These are phyloP conservation scores for Leishmania tarentolae DNA, from an alignment of 208 protist genomes.

Conservation along the genomic window DNA sequence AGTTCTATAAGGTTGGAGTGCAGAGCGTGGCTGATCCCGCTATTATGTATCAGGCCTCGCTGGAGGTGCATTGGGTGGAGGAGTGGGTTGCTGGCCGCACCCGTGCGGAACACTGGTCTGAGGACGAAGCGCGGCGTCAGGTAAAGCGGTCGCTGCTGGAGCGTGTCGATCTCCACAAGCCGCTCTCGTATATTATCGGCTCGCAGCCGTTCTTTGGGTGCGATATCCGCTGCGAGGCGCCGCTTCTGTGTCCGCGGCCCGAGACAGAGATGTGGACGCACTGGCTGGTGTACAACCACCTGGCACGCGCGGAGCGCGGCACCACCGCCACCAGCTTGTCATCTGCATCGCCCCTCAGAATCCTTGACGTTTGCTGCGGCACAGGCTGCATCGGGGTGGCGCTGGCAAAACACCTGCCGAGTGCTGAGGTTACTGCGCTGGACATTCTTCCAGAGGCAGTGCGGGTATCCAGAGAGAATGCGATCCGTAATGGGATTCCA, in stretches of 20 bases:
- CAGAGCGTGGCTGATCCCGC: conserved; percentile 39
- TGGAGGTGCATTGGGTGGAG: conserved; percentile 82
- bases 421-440: conserved; percentile 53
- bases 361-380: conserved; percentile 89
- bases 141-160: conserved; percentile 78
- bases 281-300: conserved; percentile 64
- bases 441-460: conserved; percentile 73
- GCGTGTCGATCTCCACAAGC: conserved; percentile 81
- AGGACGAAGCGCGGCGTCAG: conserved; percentile 39
- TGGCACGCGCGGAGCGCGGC: conserved; percentile 21
- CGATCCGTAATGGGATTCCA: conserved; percentile 57
- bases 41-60: conserved; percentile 68
- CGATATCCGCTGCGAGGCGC: conserved; percentile 63
- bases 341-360: conserved; percentile 15
- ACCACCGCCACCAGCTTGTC: background rate
- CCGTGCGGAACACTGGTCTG: background rate
- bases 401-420: conserved; percentile 69
- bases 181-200: conserved; percentile 88
- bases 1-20: conserved; percentile 55
- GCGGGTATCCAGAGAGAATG: conserved; percentile 50
- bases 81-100: conserved; percentile 56
- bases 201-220: conserved; percentile 87
- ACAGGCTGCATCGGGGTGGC: conserved; percentile 89
- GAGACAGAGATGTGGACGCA: conserved; percentile 92
- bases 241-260: conserved; percentile 79